Evolutionary conservation across 306 rosid genomes (phyloP).

Genomic region (Trifolium repens): DNA sequence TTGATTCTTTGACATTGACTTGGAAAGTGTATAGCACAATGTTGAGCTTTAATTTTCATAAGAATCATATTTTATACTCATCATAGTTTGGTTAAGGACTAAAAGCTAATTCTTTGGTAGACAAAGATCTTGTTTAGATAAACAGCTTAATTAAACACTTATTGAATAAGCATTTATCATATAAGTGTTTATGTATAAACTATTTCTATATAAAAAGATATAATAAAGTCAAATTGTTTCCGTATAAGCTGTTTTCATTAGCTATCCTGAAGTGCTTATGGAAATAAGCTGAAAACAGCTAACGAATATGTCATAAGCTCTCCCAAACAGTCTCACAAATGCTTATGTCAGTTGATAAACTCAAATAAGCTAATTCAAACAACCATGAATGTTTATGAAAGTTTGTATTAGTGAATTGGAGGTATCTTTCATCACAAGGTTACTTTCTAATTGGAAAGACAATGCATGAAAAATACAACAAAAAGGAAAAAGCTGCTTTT

Average conservation of each 20-base stretch:
- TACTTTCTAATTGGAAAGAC: slow-evolving; percentile 41
- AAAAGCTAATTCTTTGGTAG: slow-evolving; percentile 32
- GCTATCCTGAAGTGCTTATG: background rate
- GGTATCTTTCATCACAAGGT: slow-evolving; percentile 40
- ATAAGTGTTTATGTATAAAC: background rate
- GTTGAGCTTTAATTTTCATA: slow-evolving; percentile 29
- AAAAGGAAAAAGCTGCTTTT: slow-evolving; percentile 21
- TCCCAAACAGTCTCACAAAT: background rate
- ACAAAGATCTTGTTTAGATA: background rate
- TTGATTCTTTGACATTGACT: background rate
- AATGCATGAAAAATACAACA: slow-evolving; percentile 33
- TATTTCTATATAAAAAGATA: background rate
- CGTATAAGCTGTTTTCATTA: background rate
- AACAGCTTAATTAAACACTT: background rate
- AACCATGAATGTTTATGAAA: slow-evolving; percentile 40
- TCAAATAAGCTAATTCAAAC: background rate
- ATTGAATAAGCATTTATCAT: background rate
- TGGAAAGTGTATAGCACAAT: slow-evolving; percentile 28
- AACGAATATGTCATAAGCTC: background rate
- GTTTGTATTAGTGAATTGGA: slow-evolving; percentile 44
- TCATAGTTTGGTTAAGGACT: slow-evolving; percentile 17
- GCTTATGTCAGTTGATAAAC: background rate
- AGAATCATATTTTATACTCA: slow-evolving; percentile 13
- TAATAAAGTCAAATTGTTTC: background rate
- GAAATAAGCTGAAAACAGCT: background rate